phyloP scores from a whole-genome alignment of 768 basidiomycete species.

The Macrocybe gigantea region DNA sequence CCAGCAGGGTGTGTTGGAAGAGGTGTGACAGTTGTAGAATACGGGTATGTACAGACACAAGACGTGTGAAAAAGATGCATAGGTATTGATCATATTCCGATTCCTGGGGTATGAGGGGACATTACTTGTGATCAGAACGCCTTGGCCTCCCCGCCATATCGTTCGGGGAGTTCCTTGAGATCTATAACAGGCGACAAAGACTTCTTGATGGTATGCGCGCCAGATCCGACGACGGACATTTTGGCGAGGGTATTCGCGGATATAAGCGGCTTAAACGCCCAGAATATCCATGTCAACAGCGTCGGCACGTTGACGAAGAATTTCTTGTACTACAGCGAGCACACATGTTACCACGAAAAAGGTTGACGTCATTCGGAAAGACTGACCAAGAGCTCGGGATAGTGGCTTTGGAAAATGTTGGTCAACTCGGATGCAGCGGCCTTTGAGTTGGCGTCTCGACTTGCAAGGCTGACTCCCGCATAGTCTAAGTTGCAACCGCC shows the following conservation, averaged over 20 bases:
- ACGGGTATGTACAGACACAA: too few species aligned
- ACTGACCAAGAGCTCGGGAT: slow-evolving; percentile 72
- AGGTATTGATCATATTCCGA: not conserved
- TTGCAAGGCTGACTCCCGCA: slow-evolving; percentile 60
- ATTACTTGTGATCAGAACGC: slow-evolving; percentile 31
- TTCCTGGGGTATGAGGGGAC: not conserved
- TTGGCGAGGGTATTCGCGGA: slow-evolving; percentile 72
- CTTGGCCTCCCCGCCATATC: slow-evolving; percentile 65
- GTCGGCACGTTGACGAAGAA: slow-evolving; percentile 81
- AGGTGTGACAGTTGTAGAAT: too few species aligned
- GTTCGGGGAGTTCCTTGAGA: slow-evolving; percentile 51
- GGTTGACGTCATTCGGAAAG: not conserved
- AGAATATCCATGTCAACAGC: slow-evolving; percentile 77
- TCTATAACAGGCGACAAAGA: slow-evolving; percentile 57
- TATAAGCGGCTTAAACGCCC: slow-evolving; percentile 73
- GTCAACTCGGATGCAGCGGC: slow-evolving; percentile 70
- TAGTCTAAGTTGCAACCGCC: slow-evolving; percentile 45
- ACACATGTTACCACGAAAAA: not conserved
- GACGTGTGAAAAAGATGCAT: not conserved
- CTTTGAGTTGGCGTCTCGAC: slow-evolving; percentile 70
- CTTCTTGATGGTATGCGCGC: slow-evolving; percentile 50
- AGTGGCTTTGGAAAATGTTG: slow-evolving; percentile 69
- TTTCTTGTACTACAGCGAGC: slow-evolving; percentile 49
- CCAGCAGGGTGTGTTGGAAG: too few species aligned
- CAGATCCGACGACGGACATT: slow-evolving; percentile 72